phyloP scores from a whole-genome alignment of 2,329 filamentous ascomycete genomes.

The Verticillium isaacii region DNA sequence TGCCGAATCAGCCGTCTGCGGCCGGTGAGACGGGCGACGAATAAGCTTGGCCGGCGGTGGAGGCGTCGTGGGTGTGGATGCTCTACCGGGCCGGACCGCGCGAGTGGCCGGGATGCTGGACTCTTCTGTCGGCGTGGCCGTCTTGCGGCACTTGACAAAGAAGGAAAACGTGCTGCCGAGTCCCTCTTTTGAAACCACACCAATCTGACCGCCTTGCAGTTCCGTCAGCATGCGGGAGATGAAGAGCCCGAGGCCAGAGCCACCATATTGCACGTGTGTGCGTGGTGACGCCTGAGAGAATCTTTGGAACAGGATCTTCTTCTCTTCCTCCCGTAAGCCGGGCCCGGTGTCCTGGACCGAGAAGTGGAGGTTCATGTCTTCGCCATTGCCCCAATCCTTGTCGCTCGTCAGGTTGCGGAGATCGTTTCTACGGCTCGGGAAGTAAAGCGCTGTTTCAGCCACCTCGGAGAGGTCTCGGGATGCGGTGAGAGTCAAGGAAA shows the following conservation, averaged over 20 bases:
- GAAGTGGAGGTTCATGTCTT: constrained; percentile 68
- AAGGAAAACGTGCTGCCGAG: constrained; percentile 73
- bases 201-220: constrained; percentile 73
- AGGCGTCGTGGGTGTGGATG: constrained; percentile 4
- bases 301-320: constrained; percentile 61
- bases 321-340: constrained; percentile 60
- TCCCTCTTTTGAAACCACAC: constrained; percentile 62
- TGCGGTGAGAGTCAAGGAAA: constrained; percentile 61
- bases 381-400: constrained; percentile 66
- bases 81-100: constrained; percentile 10
- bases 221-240: constrained; percentile 73
- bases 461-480: constrained; percentile 46
- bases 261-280: constrained; percentile 69
- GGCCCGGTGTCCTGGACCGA: constrained; percentile 68
- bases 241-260: constrained; percentile 67
- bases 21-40: constrained; percentile 3
- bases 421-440: constrained; percentile 37
- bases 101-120: constrained; percentile 28
- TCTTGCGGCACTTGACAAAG: constrained; percentile 66
- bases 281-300: constrained; percentile 65
- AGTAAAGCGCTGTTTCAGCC: constrained; percentile 37
- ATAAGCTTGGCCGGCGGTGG: constrained; percentile 1
- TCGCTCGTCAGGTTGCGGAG: constrained; percentile 43
- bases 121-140: constrained; percentile 31
- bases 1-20: background rate